These are phyloP conservation scores for Phallus indusiatus DNA, from an alignment of 768 basidiomycete species.

Conservation along the genomic window DNA sequence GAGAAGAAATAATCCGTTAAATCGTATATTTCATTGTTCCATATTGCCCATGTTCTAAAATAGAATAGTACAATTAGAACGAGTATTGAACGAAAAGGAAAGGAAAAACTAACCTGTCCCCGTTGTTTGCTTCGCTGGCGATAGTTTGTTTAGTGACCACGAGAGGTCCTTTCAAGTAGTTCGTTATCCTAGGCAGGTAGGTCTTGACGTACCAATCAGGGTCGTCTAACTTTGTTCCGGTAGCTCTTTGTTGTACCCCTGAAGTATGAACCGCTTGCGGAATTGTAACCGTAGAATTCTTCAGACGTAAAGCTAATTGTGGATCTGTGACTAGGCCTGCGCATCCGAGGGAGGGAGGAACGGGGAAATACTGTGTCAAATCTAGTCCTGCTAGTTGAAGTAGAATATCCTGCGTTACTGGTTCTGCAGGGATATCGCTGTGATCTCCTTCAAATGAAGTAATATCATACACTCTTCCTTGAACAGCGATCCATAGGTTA, in stretches of 20 bases:
- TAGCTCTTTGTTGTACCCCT: slow-evolving; percentile 41
- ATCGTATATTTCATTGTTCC: slow-evolving; percentile 68
- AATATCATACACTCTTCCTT: slow-evolving; percentile 80
- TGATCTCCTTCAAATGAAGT: slow-evolving; percentile 79
- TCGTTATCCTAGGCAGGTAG: slow-evolving; percentile 67
- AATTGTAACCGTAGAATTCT: slow-evolving; percentile 54
- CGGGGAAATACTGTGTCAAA: slow-evolving; percentile 78
- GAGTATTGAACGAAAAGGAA: too few species aligned
- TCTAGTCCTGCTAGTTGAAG: slow-evolving; percentile 75
- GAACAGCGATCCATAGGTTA: slow-evolving; percentile 80
- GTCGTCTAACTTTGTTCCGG: slow-evolving; percentile 34
- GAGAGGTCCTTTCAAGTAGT: slow-evolving; percentile 74
- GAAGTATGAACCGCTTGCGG: slow-evolving; percentile 69
- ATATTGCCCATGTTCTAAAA: slow-evolving; percentile 75
- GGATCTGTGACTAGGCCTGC: too few species aligned
- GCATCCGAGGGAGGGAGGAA: slow-evolving; percentile 71
- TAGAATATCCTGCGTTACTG: slow-evolving; percentile 56
- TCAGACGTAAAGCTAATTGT: slow-evolving; percentile 35
- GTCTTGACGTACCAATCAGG: slow-evolving; percentile 66
- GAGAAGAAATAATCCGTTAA: slow-evolving; percentile 84
- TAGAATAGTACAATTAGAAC: background rate
- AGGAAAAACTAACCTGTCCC: slow-evolving; percentile 9
- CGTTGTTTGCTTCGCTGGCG: slow-evolving; percentile 37
- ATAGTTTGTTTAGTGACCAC: slow-evolving; percentile 51
- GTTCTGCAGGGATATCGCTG: slow-evolving; percentile 54